phyloP scores from a whole-genome alignment of 257 asterid species.

The Fraxinus excelsior region DNA sequence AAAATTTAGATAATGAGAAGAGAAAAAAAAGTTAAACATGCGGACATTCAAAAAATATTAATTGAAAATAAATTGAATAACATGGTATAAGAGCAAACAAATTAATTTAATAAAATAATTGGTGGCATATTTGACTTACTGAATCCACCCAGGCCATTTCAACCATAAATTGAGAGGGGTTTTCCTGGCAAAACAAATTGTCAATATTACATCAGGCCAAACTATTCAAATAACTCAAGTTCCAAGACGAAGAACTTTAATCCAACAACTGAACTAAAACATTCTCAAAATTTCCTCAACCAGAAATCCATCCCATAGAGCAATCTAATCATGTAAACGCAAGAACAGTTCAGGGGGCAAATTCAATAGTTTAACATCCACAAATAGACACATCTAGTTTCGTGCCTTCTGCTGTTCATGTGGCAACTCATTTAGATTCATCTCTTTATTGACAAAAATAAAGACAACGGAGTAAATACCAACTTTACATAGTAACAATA shows the following conservation, averaged over 20 bases:
- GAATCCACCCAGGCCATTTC: conserved; percentile 80
- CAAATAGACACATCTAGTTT: background rate
- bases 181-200: conserved; percentile 61
- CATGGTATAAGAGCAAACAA: conserved; percentile 1
- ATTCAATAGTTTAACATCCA: conserved; percentile 19
- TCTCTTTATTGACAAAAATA: background rate
- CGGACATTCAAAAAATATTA: conserved; percentile 4
- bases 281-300: background rate
- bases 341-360: background rate
- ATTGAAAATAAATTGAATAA: background rate
- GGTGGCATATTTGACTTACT: conserved; percentile 52
- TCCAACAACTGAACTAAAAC: background rate
- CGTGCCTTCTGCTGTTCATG: background rate
- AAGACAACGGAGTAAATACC: background rate
- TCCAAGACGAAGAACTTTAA: background rate
- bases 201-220: conserved; percentile 12
- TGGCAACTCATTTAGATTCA: conserved; percentile 4
- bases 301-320: background rate
- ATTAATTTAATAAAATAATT: conserved; percentile 1
- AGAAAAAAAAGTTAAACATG: background rate
- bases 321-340: background rate
- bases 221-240: conserved; percentile 3
- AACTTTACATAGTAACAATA: background rate
- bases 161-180: conserved; percentile 76
- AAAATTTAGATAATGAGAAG: conserved; percentile 12